A percentile compares a stretch with the other conserved stretches of the same genome.
These are phyloP conservation scores for Fusarium sp. DNA, from an alignment of 2,329 filamentous ascomycete species.

Conservation along the genomic window DNA sequence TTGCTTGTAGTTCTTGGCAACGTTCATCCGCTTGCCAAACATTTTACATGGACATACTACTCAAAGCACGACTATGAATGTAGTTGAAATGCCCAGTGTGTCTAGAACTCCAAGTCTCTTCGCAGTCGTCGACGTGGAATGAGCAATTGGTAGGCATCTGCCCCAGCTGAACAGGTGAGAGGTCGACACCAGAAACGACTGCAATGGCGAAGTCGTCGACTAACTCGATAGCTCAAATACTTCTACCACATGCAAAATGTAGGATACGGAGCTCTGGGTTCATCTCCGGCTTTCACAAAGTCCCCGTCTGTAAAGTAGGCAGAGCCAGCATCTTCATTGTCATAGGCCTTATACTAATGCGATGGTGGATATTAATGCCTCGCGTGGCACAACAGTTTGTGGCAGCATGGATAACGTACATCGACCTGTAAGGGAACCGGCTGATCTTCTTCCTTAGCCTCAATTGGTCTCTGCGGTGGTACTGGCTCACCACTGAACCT, in stretches of 20 bases:
- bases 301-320: slow-evolving; percentile 50
- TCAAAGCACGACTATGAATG: slow-evolving; percentile 53
- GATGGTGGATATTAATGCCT: no score
- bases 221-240: slow-evolving; percentile 71
- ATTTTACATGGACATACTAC: slow-evolving; percentile 47
- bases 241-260: slow-evolving; percentile 71
- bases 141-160: slow-evolving; percentile 71
- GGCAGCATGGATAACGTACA: slow-evolving; percentile 6
- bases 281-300: slow-evolving; percentile 38
- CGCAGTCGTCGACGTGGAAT: slow-evolving; percentile 75
- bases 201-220: slow-evolving; percentile 59
- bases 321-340: slow-evolving; percentile 48
- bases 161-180: slow-evolving; percentile 68
- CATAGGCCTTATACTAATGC: slow-evolving; percentile 31
- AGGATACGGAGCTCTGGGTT: slow-evolving; percentile 56
- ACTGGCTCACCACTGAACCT: background rate
- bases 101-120: slow-evolving; percentile 57
- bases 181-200: slow-evolving; percentile 62
- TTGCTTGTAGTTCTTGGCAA: slow-evolving; percentile 52
- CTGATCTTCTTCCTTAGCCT: background rate
- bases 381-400: background rate
- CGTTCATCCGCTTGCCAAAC: slow-evolving; percentile 56
- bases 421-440: slow-evolving; percentile 33
- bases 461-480: background rate
- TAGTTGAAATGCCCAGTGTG: slow-evolving; percentile 51